These are phyloP conservation scores for Phellopilus nigrolimitatus DNA, from an alignment of 1,284 basidiomycete genomes.

Conservation along the genomic window DNA sequence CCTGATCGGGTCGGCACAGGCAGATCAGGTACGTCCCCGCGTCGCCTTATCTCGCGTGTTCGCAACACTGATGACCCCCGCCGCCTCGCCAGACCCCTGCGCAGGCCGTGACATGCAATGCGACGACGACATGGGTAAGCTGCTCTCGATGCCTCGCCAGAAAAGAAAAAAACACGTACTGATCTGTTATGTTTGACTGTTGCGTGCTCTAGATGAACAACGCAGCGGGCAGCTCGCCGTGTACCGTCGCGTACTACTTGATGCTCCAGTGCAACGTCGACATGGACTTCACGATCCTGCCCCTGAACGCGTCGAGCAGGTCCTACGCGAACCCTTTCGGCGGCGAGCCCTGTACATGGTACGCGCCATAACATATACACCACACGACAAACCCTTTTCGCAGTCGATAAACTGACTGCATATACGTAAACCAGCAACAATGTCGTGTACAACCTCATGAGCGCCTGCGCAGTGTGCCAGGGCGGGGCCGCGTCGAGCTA, in stretches of 20 bases:
- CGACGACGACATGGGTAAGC: conserved; percentile 3
- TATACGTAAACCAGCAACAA: conserved; percentile 6
- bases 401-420: not conserved
- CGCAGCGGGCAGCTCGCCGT: conserved; percentile 7
- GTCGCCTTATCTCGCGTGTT: no score
- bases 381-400: no score
- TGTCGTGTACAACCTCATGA: conserved; percentile 18
- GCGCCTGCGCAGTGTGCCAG: conserved; percentile 16
- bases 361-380: no score
- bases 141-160: not conserved
- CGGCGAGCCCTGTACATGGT: conserved; percentile 11
- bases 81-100: no score
- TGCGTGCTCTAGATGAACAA: conserved; percentile 17
- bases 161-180: not conserved
- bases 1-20: no score
- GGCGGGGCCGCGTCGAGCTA: conserved; percentile 1
- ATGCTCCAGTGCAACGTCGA: conserved; percentile 3
- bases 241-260: conserved; percentile 9
- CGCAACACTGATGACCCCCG: no score
- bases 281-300: not conserved
- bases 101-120: not conserved
- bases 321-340: conserved; percentile 8
- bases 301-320: not conserved
- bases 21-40: no score
- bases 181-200: no score